Evolutionary conservation across 257 asterid genomes (phyloP).

Genomic region (Lycium barbarum): DNA sequence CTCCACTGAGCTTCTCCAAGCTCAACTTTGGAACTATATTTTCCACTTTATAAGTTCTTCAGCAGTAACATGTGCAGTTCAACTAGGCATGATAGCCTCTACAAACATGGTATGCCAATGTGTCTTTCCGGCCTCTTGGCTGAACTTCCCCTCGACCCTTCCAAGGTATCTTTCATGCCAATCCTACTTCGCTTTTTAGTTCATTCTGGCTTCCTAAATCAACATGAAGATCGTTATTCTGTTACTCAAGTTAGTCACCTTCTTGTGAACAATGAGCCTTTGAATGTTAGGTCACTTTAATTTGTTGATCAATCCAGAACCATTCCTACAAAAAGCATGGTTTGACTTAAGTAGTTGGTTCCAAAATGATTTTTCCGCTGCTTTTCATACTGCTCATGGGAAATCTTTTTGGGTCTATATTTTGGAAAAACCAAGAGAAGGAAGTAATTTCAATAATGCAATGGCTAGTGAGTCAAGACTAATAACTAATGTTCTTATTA

Average conservation of each 20-base stretch:
- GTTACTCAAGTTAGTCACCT: background rate
- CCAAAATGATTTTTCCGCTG: background rate
- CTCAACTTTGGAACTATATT: conserved; percentile 33
- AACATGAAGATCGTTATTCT: conserved; percentile 22
- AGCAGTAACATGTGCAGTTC: conserved; percentile 32
- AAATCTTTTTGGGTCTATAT: background rate
- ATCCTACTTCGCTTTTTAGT: conserved; percentile 23
- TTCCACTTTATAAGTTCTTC: conserved; percentile 28
- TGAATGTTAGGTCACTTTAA: background rate
- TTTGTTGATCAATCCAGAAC: background rate
- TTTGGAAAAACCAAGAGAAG: background rate
- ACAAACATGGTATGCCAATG: conserved; percentile 35
- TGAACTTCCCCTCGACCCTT: conserved; percentile 21
- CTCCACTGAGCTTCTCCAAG: conserved; percentile 25
- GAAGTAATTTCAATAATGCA: background rate
- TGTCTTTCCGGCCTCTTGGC: background rate
- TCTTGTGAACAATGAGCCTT: conserved; percentile 23
- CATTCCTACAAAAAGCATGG: background rate
- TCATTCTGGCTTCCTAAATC: background rate
- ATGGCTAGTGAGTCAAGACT: conserved; percentile 18
- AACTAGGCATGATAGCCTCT: conserved; percentile 30
- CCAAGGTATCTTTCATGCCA: background rate
- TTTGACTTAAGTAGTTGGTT: conserved; percentile 20
- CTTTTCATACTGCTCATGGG: conserved; percentile 24
- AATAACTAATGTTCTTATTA: background rate